Base-by-base conservation (phyloP, 345 rosid genomes). In the Gossypium anomalum region DNA sequence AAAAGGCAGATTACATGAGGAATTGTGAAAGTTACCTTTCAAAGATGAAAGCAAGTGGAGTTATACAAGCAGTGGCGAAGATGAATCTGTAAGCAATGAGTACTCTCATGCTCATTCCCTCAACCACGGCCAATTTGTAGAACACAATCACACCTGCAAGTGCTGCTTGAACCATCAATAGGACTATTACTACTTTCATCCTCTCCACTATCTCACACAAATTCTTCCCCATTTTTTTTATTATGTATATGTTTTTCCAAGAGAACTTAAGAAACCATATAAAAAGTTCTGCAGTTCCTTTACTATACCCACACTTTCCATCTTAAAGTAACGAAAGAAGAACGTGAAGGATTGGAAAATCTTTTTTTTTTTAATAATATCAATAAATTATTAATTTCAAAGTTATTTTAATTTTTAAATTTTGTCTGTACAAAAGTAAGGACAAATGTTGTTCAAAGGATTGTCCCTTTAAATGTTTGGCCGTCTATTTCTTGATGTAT, bases 31-130 rank as follows among this genome's bases (percentile, higher is more conserved):
- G 13, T 17, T 34, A 63, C 71, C 71, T 67, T 48, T 67, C 71
- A 7, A 47, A 67, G 0, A 67, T 8, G 20, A 67, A 8, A 12
- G 38, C 71, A 3, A 67, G 20, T 8, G 71, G 71, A 67, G 51
- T 14, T 1, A 67, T 7, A 14, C 11, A 67, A 47, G 71, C 14
- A 22, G 71, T 7, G 71, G 56, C 71, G 55, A 67, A 67, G 14
- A 67, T 67, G 4, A 47, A 67, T 48, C 56, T 67, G 71, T 47
- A 67, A 14, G 57, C 25, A 16, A 67, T 23, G 20, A 67, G 57
- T 7, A 67, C 43, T n/a, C 56, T 47, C 57, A 67, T 48, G 71
- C 71, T 67, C 71, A 67, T 67, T 22, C 71, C 71, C 7, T 67
- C 41, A 48, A 47, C 27, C 20, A 67, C 57, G 1, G 57, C 71